These are phyloP conservation scores for Tieghemiomyces parasiticus DNA, from an alignment of 192 early-diverging fungal genomes.

Conservation along the genomic window DNA sequence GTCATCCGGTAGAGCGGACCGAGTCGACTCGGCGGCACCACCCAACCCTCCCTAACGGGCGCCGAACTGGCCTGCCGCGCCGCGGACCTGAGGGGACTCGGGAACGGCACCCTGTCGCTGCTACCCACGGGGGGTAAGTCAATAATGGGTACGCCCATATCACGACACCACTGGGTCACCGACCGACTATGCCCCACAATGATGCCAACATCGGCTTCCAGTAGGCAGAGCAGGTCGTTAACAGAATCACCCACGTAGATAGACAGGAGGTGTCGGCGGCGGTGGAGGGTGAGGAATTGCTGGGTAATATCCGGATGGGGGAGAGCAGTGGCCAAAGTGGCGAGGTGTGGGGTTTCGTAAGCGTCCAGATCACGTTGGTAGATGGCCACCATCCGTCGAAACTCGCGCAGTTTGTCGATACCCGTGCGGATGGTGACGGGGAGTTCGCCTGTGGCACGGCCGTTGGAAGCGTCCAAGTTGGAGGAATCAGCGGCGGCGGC, in stretches of 20 bases:
- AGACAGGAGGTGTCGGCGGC: no score
- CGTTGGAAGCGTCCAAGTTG: not conserved
- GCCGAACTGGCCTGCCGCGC: no score
- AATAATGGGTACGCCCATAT: slow-evolving; percentile 12
- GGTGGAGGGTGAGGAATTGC: no score
- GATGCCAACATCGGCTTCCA: slow-evolving; percentile 21
- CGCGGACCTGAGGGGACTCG: no score
- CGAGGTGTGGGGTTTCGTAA: no score
- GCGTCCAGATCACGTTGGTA: no score
- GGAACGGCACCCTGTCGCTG: no score
- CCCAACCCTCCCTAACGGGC: no score
- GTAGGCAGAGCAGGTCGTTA: slow-evolving; percentile 25
- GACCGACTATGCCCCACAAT: slow-evolving; percentile 17
- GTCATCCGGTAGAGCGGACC: not conserved
- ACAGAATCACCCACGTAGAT: slow-evolving; percentile 27
- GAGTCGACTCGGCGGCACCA: no score
- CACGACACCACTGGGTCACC: slow-evolving; percentile 20
- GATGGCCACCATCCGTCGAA: not conserved
- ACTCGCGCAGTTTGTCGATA: slow-evolving; percentile 16
- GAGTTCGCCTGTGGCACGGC: slow-evolving; percentile 15
- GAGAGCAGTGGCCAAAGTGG: no score
- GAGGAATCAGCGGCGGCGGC: not conserved
- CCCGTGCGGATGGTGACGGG: slow-evolving; percentile 16
- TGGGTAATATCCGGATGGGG: no score
- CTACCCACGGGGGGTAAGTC: not conserved